Evolutionary conservation across 2,329 filamentous ascomycete species (phyloP), one percentile per base, ranked within the genome.

Genomic region (Diaporthe aspalathi): DNA sequence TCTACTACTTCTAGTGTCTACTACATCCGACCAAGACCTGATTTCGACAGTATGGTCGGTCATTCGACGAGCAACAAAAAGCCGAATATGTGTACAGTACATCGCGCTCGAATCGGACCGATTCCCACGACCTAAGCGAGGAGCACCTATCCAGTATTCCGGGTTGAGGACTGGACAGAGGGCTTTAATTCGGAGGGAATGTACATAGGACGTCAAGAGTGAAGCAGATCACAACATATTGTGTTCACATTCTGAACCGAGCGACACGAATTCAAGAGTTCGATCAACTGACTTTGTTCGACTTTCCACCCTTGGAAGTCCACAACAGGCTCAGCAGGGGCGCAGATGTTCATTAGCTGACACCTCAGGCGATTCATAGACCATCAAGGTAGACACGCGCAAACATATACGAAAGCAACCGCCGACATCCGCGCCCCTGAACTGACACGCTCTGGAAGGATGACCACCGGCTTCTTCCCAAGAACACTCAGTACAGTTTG

Each of bases 1-100:
- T 65, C 45, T 72, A 68, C 49, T 69, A 68, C 54, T 53, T 52
- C 49, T 71, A 71, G 62, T 73, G 71, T 73, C 71, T 73, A 72
- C 49, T 54, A 73, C 27, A 27, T 24, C 43, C 38, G 63, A 20
- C 43, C 27, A 32, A 32, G 35, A 22, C 43, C 67, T 50, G 54
- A 29, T 40, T 12, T 32, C 67, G 66, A 68, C 66, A 49, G 9
- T 12, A 9, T 60, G 54, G 53, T 49, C 67, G 53, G 43, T 50
- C 43, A 60, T n/a, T 53, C 43, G 50, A 70, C 49, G 57, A 70
- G 49, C 45, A 54, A 70, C 54, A 24, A 53, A 40, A 50, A 68
- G 40, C n/a, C 54, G 71, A 71, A 45, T 32, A 45, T 45, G 62
- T 67, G 62, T 63, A 71, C 63, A 68, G 67, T 49, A 67, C 14